These are phyloP conservation scores for Biscogniauxia marginata DNA, from an alignment of 2,329 filamentous ascomycete genomes.

Conservation along the genomic window DNA sequence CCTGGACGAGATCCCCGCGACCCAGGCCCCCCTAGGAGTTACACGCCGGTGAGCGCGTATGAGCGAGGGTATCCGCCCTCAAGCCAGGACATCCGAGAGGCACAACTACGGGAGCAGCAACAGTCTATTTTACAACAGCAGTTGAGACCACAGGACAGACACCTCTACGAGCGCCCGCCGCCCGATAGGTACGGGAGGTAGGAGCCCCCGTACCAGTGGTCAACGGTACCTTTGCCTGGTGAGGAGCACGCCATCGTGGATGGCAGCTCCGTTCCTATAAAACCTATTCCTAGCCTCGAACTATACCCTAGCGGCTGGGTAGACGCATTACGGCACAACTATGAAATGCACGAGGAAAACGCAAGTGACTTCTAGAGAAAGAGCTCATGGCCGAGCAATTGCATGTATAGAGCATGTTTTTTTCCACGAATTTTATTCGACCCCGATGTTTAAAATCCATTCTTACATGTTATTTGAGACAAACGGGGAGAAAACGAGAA, in stretches of 20 bases:
- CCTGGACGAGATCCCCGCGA: conserved; percentile 42
- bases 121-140: conserved; percentile 40
- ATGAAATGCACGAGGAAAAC: no score
- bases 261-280: neutral
- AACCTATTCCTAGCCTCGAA: neutral
- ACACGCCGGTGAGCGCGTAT: conserved; percentile 43
- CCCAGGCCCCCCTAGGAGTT: conserved; percentile 44
- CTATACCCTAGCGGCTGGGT: neutral
- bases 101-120: conserved; percentile 38
- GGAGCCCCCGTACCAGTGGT: conserved; percentile 7
- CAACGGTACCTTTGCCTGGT: neutral
- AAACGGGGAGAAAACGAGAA: no score
- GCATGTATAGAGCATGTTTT: no score
- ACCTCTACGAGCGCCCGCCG: conserved; percentile 41
- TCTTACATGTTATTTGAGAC: no score
- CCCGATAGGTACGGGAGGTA: conserved; percentile 46
- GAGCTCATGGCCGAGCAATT: no score
- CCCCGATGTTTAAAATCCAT: no score
- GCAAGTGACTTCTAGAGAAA: no score
- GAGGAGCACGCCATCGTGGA: neutral
- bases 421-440: no score
- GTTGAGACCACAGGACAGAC: conserved; percentile 42
- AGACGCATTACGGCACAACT: no score
- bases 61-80: conserved; percentile 42
- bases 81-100: conserved; percentile 37